A percentile compares a stretch with the other conserved stretches of the same genome.
These are phyloP conservation scores for Pythium guiyangense DNA, from an alignment of 352 stramenopile genomes.

Conservation along the genomic window DNA sequence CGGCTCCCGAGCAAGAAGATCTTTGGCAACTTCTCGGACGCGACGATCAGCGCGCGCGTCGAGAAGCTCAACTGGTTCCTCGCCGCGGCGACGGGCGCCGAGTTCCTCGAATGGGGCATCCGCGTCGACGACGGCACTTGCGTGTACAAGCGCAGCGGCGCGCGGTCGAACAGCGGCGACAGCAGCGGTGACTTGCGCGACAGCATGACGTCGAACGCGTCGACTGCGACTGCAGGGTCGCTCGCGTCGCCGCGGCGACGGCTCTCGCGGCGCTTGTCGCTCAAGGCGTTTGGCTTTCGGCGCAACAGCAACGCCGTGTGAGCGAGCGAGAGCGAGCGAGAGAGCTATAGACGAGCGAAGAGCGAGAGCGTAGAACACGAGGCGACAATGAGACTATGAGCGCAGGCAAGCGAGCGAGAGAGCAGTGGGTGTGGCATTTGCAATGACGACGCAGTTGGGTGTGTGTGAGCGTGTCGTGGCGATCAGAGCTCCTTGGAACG, in stretches of 20 bases:
- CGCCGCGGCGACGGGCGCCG: constrained; percentile 30
- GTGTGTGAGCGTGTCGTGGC: too few relatives aligned
- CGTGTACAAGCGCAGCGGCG: constrained; percentile 42
- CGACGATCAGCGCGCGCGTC: constrained; percentile 37
- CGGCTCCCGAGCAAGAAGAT: constrained; percentile 40
- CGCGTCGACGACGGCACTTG: constrained; percentile 42
- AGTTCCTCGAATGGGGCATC: constrained; percentile 47
- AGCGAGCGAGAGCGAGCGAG: too few relatives aligned
- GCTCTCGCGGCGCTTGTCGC: constrained; percentile 23
- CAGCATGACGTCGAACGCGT: constrained; percentile 15
- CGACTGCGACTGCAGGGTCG: constrained; percentile 11
- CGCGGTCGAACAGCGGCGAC: background rate
- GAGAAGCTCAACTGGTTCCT: constrained; percentile 45
- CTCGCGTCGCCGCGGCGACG: constrained; percentile 14
- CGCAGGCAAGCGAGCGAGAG: too few relatives aligned
- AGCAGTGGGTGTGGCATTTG: too few relatives aligned
- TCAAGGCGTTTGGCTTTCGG: constrained; percentile 29
- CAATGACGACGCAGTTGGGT: too few relatives aligned
- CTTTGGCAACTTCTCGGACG: constrained; percentile 34
- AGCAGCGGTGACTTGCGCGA: constrained; percentile 3
- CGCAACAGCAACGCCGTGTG: constrained; percentile 18
- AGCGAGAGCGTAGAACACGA: background rate
- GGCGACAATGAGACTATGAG: background rate
- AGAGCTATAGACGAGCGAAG: too few relatives aligned
- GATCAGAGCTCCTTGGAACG: too few relatives aligned